A percentile compares a stretch with the other conserved stretches of the same genome.
phyloP scores from a whole-genome alignment of 306 rosid genomes.

The Vigna angularis region DNA sequence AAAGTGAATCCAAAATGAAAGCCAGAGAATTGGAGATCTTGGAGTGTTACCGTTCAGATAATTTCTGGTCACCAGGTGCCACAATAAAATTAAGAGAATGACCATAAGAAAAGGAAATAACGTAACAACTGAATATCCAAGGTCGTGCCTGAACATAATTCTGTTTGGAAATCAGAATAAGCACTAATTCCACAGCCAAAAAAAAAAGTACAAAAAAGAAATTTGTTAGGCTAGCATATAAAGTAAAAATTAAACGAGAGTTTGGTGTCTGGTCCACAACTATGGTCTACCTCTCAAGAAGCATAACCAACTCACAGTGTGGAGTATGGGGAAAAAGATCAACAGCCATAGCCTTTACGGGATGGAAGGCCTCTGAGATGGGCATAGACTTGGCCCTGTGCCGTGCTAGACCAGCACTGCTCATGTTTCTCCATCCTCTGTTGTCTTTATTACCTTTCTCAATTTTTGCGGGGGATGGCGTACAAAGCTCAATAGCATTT shows the following conservation, averaged over 20 bases:
- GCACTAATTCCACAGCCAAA: neutral
- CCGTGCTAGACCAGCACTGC: conserved; percentile 87
- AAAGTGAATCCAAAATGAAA: neutral
- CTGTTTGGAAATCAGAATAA: conserved; percentile 19
- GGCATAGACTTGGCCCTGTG: conserved; percentile 96
- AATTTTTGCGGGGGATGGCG: conserved; percentile 72
- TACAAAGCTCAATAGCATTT: conserved; percentile 94
- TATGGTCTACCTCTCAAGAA: conserved; percentile 72
- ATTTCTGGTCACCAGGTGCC: conserved; percentile 9
- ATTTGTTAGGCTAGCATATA: conserved; percentile 34
- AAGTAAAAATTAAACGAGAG: conserved; percentile 19
- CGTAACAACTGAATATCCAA: conserved; percentile 4
- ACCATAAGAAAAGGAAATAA: neutral
- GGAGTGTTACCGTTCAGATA: neutral
- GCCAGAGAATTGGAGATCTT: neutral
- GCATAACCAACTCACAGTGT: conserved; percentile 97
- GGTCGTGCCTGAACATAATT: conserved; percentile 26
- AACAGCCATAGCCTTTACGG: conserved; percentile 90
- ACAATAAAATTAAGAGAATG: neutral
- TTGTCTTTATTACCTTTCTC: conserved; percentile 83
- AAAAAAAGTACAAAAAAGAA: conserved; percentile 29
- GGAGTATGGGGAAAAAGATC: conserved; percentile 95
- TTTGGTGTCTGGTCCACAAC: neutral
- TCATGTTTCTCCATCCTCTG: conserved; percentile 94
- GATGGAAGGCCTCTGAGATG: conserved; percentile 82